Evolutionary conservation across 768 basidiomycete species (phyloP).

Genomic region (Termitomyces eurrhizus): DNA sequence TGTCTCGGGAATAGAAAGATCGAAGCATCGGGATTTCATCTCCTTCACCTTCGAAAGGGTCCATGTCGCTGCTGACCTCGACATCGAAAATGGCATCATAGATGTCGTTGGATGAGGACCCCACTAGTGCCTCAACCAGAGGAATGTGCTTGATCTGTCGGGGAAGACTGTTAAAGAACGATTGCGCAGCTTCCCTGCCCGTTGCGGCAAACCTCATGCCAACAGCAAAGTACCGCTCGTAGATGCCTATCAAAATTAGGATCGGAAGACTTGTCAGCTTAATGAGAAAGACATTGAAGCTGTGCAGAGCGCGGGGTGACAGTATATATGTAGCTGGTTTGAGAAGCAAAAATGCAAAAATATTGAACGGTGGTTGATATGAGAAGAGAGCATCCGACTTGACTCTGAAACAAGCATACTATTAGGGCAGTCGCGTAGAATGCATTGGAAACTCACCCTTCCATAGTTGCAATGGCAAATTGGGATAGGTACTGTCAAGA

Average conservation of each 20-base stretch:
- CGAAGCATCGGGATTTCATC: slow-evolving; percentile 36
- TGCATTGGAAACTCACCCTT: slow-evolving; percentile 51
- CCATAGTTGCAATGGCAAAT: slow-evolving; percentile 79
- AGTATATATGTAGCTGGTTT: slow-evolving; percentile 76
- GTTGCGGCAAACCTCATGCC: slow-evolving; percentile 49
- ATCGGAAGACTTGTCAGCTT: slow-evolving; percentile 80
- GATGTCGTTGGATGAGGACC: slow-evolving; percentile 59
- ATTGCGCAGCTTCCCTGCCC: slow-evolving; percentile 48
- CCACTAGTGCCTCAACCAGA: slow-evolving; percentile 72
- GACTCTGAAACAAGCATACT: slow-evolving; percentile 42
- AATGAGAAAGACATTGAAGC: slow-evolving; percentile 82
- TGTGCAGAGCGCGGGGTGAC: slow-evolving; percentile 75
- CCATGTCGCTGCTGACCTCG: slow-evolving; percentile 44
- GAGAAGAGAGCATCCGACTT: slow-evolving; percentile 89
- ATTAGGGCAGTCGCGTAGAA: not conserved
- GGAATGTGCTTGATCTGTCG: slow-evolving; percentile 72
- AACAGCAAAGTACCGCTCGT: slow-evolving; percentile 68
- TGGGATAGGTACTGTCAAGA: slow-evolving; percentile 79
- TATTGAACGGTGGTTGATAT: slow-evolving; percentile 89
- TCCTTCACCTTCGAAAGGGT: slow-evolving; percentile 49
- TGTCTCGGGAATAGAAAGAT: slow-evolving; percentile 37
- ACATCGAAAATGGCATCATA: slow-evolving; percentile 81
- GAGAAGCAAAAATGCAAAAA: slow-evolving; percentile 75
- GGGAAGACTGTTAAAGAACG: slow-evolving; percentile 62
- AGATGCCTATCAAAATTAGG: slow-evolving; percentile 69